These are phyloP conservation scores for Pythium biforme DNA, from an alignment of 352 stramenopile species.

Conservation along the genomic window DNA sequence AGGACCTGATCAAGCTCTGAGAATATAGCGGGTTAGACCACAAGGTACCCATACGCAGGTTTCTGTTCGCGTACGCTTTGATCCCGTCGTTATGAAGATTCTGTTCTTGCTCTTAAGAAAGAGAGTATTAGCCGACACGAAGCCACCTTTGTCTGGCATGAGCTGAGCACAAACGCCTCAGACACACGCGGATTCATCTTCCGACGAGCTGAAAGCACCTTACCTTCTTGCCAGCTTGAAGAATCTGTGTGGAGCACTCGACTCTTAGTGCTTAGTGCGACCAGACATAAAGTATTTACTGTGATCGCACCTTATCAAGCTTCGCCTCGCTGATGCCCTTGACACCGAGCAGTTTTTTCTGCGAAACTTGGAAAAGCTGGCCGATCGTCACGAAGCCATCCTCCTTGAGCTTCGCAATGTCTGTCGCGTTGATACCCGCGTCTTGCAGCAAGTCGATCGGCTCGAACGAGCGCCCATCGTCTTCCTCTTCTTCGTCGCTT, in stretches of 20 bases:
- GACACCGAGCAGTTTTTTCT: conserved; percentile 62
- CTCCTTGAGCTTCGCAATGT: conserved; percentile 80
- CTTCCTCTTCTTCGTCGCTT: conserved; percentile 48
- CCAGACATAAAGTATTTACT: neutral
- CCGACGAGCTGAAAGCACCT: neutral
- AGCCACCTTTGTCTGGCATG: conserved; percentile 69
- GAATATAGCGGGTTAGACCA: neutral
- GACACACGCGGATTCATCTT: neutral
- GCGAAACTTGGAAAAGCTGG: conserved; percentile 78
- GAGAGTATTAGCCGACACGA: conserved; percentile 66
- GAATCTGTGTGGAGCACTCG: conserved; percentile 32
- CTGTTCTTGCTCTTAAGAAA: conserved; percentile 72
- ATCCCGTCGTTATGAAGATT: conserved; percentile 76
- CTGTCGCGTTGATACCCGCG: conserved; percentile 66
- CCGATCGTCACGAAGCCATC: conserved; percentile 79
- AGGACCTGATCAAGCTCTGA: conserved; percentile 84
- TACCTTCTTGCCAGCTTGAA: conserved; percentile 77
- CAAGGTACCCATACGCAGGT: no score
- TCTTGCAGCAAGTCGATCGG: conserved; percentile 75
- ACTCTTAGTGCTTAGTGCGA: neutral
- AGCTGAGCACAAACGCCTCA: conserved; percentile 34
- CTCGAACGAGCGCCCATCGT: conserved; percentile 59
- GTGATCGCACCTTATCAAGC: conserved; percentile 62
- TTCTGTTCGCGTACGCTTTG: conserved; percentile 47
- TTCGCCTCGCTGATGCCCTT: conserved; percentile 91